Evolutionary conservation across 108 stramenopile species (phyloP).

Genomic region (Chaetoceros tenuissimus): DNA sequence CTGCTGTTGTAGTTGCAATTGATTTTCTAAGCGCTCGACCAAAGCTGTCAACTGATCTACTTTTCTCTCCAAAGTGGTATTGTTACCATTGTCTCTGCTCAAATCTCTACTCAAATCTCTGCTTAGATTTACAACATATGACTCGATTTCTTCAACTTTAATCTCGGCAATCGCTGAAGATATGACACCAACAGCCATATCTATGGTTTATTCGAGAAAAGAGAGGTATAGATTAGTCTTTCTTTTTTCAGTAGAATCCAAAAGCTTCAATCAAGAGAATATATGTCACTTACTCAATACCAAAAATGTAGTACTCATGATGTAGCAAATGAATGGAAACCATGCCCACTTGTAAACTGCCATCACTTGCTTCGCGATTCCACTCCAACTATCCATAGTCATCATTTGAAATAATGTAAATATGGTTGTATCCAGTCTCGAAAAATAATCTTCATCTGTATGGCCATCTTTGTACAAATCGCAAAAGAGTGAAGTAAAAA

Average conservation of each 20-base stretch:
- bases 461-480: slow-evolving; percentile 19
- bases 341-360: slow-evolving; percentile 24
- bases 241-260: too few relatives aligned
- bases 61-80: slow-evolving; percentile 2
- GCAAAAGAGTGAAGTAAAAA: slow-evolving; percentile 31
- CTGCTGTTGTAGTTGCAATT: too few relatives aligned
- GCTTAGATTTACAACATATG: background rate
- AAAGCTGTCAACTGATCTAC: slow-evolving; percentile 4
- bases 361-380: slow-evolving; percentile 26
- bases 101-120: background rate
- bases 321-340: background rate
- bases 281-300: too few relatives aligned
- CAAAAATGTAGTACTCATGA: slow-evolving; percentile 22
- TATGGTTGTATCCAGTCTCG: slow-evolving; percentile 14
- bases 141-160: slow-evolving; percentile 1
- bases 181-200: slow-evolving; percentile 37
- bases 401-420: slow-evolving; percentile 45
- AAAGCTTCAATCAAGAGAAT: too few relatives aligned
- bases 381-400: slow-evolving; percentile 38
- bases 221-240: too few relatives aligned
- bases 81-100: background rate
- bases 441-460: slow-evolving; percentile 32
- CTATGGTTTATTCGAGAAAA: too few relatives aligned
- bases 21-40: too few relatives aligned
- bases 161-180: slow-evolving; percentile 26